Evolutionary conservation across 176 grass and related monocot species (phyloP), one percentile per base, ranked within the genome.

Genomic region (Carex cristatella): DNA sequence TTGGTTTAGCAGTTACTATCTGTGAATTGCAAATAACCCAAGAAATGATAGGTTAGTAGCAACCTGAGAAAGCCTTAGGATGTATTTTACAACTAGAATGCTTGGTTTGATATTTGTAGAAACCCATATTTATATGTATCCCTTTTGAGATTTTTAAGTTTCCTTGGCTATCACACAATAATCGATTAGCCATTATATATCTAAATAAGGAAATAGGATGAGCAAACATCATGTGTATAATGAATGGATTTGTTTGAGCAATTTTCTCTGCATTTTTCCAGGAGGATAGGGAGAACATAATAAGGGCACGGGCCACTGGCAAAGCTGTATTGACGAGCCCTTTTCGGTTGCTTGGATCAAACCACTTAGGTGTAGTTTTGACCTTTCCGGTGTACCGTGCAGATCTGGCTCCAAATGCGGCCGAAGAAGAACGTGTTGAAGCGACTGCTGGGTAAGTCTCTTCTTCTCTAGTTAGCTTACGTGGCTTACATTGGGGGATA

Each of bases 271-370:
- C 74, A 57, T 30, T 60, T 30, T 65, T 74, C 65, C 87, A 99
- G 96, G 96, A 99, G 88, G 93, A 99, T 68, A 87, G 88, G 7
- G 91, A 94, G 88, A 99, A 99, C 87, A 95, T 99, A 64, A 37
- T 99, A 32, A 94, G 88, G 87, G 92, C 96, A 5, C 90, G 96
- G 67, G 81, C 85, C 0, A 91, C 87, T 0, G 96, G 96, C 78
- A 99, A 99, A 81, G 91, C 93, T 4, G 96, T 99, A 16, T 89
- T 99, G 11, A 99, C 96, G 2, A 88, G 93, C 1, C 96, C 96
- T 5, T 99, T 99, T 88, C 72, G 84, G 82, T 79, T 99, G 53
- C 87, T 99, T 86, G 77, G 73, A 35, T 99, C 96, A 10, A 91
- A 95, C 15, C 96, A 94, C 86, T 90, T 99, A 27, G 96, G 96